These are phyloP conservation scores for Monosporozyma servazzii DNA, from an alignment of 805 yeast species.

Conservation along the genomic window DNA sequence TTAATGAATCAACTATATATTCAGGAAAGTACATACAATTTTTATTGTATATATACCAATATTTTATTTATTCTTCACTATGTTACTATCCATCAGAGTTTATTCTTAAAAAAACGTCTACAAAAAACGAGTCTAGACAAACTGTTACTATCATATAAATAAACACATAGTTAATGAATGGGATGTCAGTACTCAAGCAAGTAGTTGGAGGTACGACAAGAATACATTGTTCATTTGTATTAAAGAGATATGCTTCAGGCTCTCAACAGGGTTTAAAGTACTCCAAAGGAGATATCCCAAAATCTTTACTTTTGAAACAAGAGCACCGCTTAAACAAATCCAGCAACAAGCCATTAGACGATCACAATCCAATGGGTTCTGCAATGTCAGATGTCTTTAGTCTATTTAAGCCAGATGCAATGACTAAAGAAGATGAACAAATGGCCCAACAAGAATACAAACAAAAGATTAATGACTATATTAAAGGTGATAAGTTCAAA, in stretches of 20 bases:
- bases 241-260: neutral
- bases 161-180: no score
- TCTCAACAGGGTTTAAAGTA: neutral
- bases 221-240: neutral
- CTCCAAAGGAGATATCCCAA: slow-evolving; percentile 10
- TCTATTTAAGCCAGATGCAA: slow-evolving; percentile 19
- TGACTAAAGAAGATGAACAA: slow-evolving; percentile 22
- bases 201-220: neutral
- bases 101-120: no score
- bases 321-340: neutral
- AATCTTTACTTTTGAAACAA: slow-evolving; percentile 11
- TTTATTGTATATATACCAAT: neutral
- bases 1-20: neutral
- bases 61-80: neutral
- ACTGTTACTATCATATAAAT: no score
- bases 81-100: neutral
- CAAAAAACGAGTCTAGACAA: no score
- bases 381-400: slow-evolving; percentile 17
- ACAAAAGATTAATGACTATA: slow-evolving; percentile 6
- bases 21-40: neutral
- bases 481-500: neutral
- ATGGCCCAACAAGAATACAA: slow-evolving; percentile 5
- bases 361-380: neutral
- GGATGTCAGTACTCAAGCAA: neutral
- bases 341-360: neutral